Conservation (phyloP, 75 land plant species). For the Larix kaempferi region DNA sequence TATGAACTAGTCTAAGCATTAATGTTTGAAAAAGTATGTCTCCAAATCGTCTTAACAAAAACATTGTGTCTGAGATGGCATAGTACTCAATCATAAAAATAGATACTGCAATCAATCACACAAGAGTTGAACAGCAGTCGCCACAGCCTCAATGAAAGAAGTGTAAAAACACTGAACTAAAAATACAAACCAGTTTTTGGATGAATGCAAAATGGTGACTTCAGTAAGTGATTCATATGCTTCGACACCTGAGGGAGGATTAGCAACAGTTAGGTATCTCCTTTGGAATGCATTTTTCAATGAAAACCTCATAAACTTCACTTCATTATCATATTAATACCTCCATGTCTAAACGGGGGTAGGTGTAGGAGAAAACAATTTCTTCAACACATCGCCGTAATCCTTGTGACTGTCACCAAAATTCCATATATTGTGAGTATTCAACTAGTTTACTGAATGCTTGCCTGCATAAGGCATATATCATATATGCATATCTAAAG, state of each 20-base stretch:
- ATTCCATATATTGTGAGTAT: not conserved
- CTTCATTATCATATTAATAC: constrained; percentile 26
- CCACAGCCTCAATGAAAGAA: constrained; percentile 5
- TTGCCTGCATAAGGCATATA: not conserved
- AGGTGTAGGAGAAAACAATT: constrained; percentile 86
- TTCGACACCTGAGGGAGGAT: constrained; percentile 71
- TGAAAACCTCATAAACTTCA: not conserved
- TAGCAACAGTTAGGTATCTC: not conserved
- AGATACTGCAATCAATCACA: not conserved
- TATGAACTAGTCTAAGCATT: not conserved
- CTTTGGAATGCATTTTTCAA: not conserved
- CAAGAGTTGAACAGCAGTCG: not conserved
- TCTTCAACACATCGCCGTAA: constrained; percentile 83
- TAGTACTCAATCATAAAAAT: not conserved
- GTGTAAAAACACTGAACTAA: not conserved
- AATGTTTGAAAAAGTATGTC: not conserved
- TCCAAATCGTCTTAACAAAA: not conserved
- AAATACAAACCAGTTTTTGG: constrained; percentile 87
- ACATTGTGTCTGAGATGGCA: not conserved
- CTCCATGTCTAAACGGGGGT: constrained; percentile 97
- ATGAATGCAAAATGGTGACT: constrained; percentile 97
- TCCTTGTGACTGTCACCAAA: constrained; percentile 49
- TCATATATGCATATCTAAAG: not conserved
- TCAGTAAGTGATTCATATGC: constrained; percentile 96
- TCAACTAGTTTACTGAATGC: not conserved